Conservation (phyloP, 2,329 filamentous ascomycete species). For the Chrysoporthe austroafricana region DNA sequence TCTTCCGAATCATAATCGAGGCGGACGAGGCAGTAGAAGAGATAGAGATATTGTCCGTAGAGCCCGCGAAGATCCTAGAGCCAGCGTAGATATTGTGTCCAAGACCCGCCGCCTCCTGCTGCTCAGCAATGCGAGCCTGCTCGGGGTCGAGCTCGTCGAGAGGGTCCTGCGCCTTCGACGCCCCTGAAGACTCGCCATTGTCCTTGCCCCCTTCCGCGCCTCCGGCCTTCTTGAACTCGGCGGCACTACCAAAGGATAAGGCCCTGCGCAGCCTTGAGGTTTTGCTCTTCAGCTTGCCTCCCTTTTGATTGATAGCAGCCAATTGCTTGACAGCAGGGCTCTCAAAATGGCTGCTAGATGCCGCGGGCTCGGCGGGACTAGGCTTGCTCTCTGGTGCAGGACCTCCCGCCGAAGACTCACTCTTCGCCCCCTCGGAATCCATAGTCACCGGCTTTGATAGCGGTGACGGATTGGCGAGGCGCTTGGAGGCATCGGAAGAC, state of each 20-base stretch:
- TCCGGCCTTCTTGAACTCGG: conserved; percentile 80
- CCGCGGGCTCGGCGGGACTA: conserved; percentile 28
- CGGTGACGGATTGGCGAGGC: conserved; percentile 70
- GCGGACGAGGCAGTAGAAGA: conserved; percentile 89
- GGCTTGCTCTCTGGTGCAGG: conserved; percentile 34
- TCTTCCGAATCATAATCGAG: conserved; percentile 95
- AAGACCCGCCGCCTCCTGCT: conserved; percentile 89
- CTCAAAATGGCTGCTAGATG: conserved; percentile 43
- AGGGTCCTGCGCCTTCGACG: conserved; percentile 59
- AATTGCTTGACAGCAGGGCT: conserved; percentile 85
- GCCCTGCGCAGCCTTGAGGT: conserved; percentile 84
- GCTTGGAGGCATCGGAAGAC: conserved; percentile 68
- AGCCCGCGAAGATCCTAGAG: conserved; percentile 82
- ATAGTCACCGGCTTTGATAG: conserved; percentile 72
- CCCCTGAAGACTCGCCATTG: conserved; percentile 38
- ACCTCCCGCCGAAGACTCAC: conserved; percentile 38
- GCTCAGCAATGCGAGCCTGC: conserved; percentile 86
- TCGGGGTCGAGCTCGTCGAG: conserved; percentile 76
- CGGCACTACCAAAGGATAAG: conserved; percentile 95
- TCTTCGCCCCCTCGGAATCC: conserved; percentile 55
- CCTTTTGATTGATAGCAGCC: conserved; percentile 83
- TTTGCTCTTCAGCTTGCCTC: conserved; percentile 78
- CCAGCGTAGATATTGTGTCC: conserved; percentile 93
- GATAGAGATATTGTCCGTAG: conserved; percentile 92
- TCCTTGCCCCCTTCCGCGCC: conserved; percentile 54